Base-by-base conservation (phyloP, 2,329 filamentous ascomycete species). In the Bipolaris gigantea region DNA sequence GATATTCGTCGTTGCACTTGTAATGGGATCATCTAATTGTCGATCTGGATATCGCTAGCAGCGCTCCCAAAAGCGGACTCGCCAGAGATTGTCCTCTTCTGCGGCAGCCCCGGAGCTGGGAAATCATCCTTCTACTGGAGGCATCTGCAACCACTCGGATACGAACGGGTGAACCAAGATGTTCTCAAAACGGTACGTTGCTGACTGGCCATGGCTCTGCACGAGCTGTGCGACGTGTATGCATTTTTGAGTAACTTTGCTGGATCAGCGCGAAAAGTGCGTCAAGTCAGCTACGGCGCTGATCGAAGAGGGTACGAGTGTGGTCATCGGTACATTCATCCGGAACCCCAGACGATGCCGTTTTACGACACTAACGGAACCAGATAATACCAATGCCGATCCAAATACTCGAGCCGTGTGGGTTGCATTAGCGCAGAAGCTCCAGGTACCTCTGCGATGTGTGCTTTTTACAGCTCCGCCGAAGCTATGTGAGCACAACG, bases 371-470 rank as follows among this genome's bases (percentile, higher is more conserved):
- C 60, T 71, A 62, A 61, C 43, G 34, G 46, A 30, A 41, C 45
- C 51, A 94, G 94, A 99, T 75, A 97, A 96, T 73, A 97, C 94
- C n/a, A 99, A 99, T 71, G 85, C 92, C 27, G 89, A 96, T 75
- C 73, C 80, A 10, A 88, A 90, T 48, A 90, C 88, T 21, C 83
- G 94, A 60, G 81, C 83, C n/a, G 77, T 89, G 56, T 97, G 93
- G 93, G 76, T 90, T 30, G 78, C 84, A 23, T 76, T 97, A 27
- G 92, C 92, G 16, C 82, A 81, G 60, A 87, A 88, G 65, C 77
- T 85, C 66, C 79, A 83, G 4, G 80, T 95, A 2, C 88, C 89
- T 2, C 89, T 96, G 63, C 88, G 93, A 42, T 96, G 93, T 69
- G 80, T 97, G 9, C 88, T 89, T 74, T 94, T 99, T 77, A 89